phyloP scores from a whole-genome alignment of 768 basidiomycete species.

The Austroboletus festivus region DNA sequence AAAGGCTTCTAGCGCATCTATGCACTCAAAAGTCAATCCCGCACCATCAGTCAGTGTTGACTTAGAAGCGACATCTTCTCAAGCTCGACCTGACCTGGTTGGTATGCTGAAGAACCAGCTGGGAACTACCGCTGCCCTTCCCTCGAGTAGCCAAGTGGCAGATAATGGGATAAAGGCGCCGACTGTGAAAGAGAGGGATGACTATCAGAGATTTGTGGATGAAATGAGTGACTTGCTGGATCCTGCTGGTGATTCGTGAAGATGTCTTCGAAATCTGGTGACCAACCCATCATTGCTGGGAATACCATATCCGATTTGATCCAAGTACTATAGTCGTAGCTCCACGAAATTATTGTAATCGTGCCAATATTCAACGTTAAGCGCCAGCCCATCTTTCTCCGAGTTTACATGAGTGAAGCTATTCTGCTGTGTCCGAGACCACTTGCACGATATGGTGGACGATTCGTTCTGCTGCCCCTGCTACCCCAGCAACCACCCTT shows the following conservation, averaged over 20 bases:
- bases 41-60: constrained; percentile 52
- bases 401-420: constrained; percentile 34
- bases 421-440: constrained; percentile 68
- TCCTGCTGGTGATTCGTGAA: constrained; percentile 14
- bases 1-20: constrained; percentile 37
- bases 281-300: no score
- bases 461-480: constrained; percentile 64
- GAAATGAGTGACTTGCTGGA: constrained; percentile 69
- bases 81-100: constrained; percentile 64
- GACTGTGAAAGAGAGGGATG: constrained; percentile 49
- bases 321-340: neutral
- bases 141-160: constrained; percentile 13
- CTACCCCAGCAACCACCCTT: constrained; percentile 52
- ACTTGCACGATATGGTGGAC: constrained; percentile 55
- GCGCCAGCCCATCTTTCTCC: no score
- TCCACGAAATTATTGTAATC: no score
- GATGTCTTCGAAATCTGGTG: no score
- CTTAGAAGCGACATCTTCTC: constrained; percentile 23
- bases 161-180: constrained; percentile 22
- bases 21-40: constrained; percentile 52
- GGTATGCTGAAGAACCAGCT: constrained; percentile 59
- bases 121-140: constrained; percentile 37
- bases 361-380: no score
- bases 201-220: constrained; percentile 74
- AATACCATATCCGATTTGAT: neutral